phyloP scores from a whole-genome alignment of 75 land plant genomes.

The Cupressus sempervirens region DNA sequence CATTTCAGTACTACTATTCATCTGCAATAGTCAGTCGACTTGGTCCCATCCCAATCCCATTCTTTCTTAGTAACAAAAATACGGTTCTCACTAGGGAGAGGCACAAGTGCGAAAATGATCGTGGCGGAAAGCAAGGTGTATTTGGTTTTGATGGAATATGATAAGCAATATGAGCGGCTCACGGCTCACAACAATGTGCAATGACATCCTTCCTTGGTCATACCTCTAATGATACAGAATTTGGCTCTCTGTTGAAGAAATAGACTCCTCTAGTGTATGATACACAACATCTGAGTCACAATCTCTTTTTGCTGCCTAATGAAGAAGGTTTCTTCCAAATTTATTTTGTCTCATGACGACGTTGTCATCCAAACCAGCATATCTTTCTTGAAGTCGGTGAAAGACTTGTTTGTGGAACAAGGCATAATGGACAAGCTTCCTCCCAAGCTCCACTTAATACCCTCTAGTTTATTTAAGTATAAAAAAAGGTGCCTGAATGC shows the following conservation, averaged over 20 bases:
- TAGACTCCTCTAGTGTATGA: neutral
- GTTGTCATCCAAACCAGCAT: neutral
- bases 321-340: neutral
- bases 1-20: no score
- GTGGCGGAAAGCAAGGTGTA: no score
- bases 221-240: neutral
- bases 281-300: neutral
- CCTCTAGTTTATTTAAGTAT: no score
- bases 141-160: no score
- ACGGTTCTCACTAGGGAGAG: no score
- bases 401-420: neutral
- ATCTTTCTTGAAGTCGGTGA: neutral
- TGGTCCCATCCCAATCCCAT: no score
- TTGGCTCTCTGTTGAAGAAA: neutral
- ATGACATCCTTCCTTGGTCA: neutral
- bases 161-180: no score
- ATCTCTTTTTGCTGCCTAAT: neutral
- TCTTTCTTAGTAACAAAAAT: no score
- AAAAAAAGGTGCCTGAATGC: no score
- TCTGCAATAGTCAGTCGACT: no score
- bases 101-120: no score
- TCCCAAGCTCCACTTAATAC: no score
- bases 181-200: neutral
- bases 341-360: neutral
- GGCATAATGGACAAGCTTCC: neutral